Base-by-base conservation (phyloP, 169 alveolate genomes). In the Eimeria tenella region DNA sequence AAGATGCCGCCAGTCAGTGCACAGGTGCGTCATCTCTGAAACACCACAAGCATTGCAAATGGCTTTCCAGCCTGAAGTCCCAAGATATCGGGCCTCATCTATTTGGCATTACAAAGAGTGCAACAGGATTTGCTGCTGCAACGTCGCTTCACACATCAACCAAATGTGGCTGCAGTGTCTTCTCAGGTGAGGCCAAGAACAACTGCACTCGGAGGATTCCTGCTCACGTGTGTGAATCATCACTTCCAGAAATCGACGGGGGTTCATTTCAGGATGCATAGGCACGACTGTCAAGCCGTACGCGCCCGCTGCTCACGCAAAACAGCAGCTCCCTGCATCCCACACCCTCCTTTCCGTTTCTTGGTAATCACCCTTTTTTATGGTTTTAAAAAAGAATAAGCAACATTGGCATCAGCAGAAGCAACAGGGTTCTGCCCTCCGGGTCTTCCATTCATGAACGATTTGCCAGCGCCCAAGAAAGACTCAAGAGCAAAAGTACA, bases 1-100 rank as follows among this genome's bases (percentile, higher is more conserved):
- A 42, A 82, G 75, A 31, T 82, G 90, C 9, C 74, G 31, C 90
- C 90, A 82, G 74, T 82, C 90, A 9, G 90, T 31, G 56, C 71
- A 82, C n/a, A 82, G 90, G 56, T 82, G 90, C 23, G 90, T 82
- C 90, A 82, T 82, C n/a, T 82, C 90, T 82, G 74, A 50, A 58
- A 58, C 4, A 23, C 86, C 60, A 15, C 86, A 52, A 19, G 21
- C 31, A 49, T 11, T 62, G 65, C 86, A 75, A 75, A 53, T 31
- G 11, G 68, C 68, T 17, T 58, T 10, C 21, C 21, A 58, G 68
- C 68, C 68, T 13, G 42, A 31, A 31, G 42, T 31, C 42, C 42
- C 0, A 31, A 31, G 42, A 31, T 2, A 0, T 31, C 0, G 42
- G 42, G 42, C 42, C 42, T 31, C 42, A 31, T 31, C 2, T 31